Evolutionary conservation across 2,329 filamentous ascomycete genomes (phyloP).

Genomic region (Aspergillus vadensis): DNA sequence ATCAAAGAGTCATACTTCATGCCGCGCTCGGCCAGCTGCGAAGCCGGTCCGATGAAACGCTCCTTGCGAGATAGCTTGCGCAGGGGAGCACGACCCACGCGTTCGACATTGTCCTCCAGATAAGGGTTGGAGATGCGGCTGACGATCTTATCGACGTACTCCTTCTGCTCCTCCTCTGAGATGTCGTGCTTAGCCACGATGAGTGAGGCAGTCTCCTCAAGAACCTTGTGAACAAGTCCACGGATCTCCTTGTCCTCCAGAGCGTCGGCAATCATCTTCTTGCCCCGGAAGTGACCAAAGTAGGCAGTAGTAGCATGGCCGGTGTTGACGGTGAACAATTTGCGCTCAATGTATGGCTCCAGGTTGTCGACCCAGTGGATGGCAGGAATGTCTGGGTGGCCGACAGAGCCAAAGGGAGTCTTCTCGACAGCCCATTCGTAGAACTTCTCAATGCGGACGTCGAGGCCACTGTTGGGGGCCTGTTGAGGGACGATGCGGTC

Average conservation of each 20-base stretch:
- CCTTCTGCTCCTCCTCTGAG: constrained; percentile 69
- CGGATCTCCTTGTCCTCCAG: constrained; percentile 79
- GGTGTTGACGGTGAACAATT: constrained; percentile 99
- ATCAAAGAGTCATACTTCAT: constrained; percentile 73
- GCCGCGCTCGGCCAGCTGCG: constrained; percentile 80
- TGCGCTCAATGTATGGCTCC: constrained; percentile 95
- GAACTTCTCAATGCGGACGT: constrained; percentile 97
- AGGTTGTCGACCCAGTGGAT: constrained; percentile 93
- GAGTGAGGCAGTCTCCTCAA: constrained; percentile 82
- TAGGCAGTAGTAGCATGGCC: constrained; percentile 95
- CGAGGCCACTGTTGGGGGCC: constrained; percentile 73
- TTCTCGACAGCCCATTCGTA: constrained; percentile 97
- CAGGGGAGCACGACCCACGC: constrained; percentile 90
- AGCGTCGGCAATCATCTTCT: constrained; percentile 86
- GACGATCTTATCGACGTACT: constrained; percentile 91
- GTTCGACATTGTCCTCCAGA: constrained; percentile 88
- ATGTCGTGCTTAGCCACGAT: constrained; percentile 89
- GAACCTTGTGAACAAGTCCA: constrained; percentile 73
- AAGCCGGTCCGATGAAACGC: constrained; percentile 89
- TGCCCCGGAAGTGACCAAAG: constrained; percentile 84
- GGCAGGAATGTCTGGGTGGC: constrained; percentile 75
- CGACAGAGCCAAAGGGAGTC: constrained; percentile 74
- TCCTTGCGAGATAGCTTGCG: constrained; percentile 94
- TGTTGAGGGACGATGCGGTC: constrained; percentile 97
- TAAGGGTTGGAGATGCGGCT: constrained; percentile 90